These are phyloP conservation scores for Fusarium annulatum DNA, from an alignment of 2,329 filamentous ascomycete species.

Conservation along the genomic window DNA sequence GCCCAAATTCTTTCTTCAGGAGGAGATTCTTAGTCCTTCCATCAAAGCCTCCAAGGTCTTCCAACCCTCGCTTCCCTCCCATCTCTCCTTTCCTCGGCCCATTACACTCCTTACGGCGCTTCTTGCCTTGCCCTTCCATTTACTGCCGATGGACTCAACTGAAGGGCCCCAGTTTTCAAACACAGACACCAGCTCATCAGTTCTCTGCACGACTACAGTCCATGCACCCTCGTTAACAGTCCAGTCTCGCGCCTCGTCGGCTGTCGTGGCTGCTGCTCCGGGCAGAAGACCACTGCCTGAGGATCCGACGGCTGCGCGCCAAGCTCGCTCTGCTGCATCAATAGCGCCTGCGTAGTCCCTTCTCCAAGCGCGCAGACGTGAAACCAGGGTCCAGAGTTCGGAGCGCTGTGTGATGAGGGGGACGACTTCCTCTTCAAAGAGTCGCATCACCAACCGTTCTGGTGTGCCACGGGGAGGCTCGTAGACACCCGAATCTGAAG, in stretches of 20 bases:
- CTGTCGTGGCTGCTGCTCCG: slow-evolving; percentile 53
- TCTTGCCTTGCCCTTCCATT: slow-evolving; percentile 90
- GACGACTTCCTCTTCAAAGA: slow-evolving; percentile 79
- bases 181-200: slow-evolving; percentile 82
- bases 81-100: slow-evolving; percentile 81
- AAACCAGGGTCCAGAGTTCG: slow-evolving; percentile 80
- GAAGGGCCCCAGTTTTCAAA: slow-evolving; percentile 82
- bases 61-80: slow-evolving; percentile 83
- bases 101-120: slow-evolving; percentile 86
- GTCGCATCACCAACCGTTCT: slow-evolving; percentile 71
- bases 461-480: slow-evolving; percentile 65
- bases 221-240: slow-evolving; percentile 71
- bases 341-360: slow-evolving; percentile 77
- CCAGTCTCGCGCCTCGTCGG: slow-evolving; percentile 49
- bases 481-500: slow-evolving; percentile 47
- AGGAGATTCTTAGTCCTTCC: slow-evolving; percentile 61
- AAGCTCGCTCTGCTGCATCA: slow-evolving; percentile 88
- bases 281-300: slow-evolving; percentile 59
- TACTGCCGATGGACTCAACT: slow-evolving; percentile 75
- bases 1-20: slow-evolving; percentile 1
- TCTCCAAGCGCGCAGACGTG: slow-evolving; percentile 78
- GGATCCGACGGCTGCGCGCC: slow-evolving; percentile 75
- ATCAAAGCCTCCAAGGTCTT: slow-evolving; percentile 66
- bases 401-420: slow-evolving; percentile 86
- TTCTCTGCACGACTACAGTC: slow-evolving; percentile 79